Conservation (phyloP, 139 green algal species). For the Coelastrella sp. region DNA sequence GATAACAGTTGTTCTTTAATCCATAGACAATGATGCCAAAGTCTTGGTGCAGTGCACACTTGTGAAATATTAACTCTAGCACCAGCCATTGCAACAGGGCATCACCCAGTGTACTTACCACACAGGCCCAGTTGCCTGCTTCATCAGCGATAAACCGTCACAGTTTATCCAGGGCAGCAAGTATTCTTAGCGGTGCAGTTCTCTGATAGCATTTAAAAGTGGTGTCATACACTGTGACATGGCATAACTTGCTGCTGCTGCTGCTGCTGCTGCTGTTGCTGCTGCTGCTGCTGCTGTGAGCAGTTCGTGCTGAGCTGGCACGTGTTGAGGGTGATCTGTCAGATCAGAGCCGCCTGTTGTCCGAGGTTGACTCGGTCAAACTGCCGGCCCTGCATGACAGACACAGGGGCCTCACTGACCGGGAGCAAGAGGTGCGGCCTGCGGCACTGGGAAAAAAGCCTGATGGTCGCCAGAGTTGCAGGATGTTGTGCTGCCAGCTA, state of each 20-base stretch:
- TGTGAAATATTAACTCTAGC: not conserved
- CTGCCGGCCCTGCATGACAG: not conserved
- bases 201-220: no score
- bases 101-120: not conserved
- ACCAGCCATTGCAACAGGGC: not conserved
- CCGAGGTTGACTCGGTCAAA: not conserved
- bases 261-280: not conserved
- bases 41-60: not conserved
- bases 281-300: slow-evolving; percentile 24
- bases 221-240: no score
- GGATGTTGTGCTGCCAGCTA: no score
- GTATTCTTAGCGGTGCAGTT: no score
- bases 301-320: not conserved
- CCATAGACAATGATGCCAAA: not conserved
- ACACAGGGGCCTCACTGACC: not conserved
- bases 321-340: not conserved
- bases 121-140: no score
- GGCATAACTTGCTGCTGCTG: not conserved
- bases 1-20: no score
- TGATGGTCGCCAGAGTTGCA: no score
- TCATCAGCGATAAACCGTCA: no score
- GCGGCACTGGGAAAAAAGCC: no score
- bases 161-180: no score
- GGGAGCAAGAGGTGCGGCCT: not conserved
- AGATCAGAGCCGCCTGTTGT: not conserved